Evolutionary conservation across 129 eudicot genomes (phyloP), one percentile per base, ranked within the genome.

Genomic region (Chrysanthemum lavandulifolium): DNA sequence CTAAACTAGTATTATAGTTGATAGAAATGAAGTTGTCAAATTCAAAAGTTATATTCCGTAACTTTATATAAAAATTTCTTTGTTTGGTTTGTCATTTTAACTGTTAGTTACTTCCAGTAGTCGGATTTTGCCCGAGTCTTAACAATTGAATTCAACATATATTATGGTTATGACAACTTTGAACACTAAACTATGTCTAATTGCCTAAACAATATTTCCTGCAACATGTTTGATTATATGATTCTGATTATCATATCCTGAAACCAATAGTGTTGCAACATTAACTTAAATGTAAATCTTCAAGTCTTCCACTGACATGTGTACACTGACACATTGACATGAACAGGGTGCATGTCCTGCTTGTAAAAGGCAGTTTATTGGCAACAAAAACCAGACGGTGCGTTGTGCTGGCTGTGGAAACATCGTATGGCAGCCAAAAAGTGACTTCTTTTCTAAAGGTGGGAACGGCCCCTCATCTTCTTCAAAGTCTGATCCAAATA

Each of bases 281-380:
- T 8, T 53, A 53, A 14, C n/a, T 13, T 53, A 4, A 4, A 14
- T 53, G 58, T 53, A 53, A 53, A 53, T 13, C 58, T 13, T 53
- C 19, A 14, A 14, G 6, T 14, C 58, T 16, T 67, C n/a, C 2
- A 23, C 7, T 50, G 13, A 13, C 18, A 5, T 29, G 68, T 29
- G 19, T 61, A 67, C 11, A 33, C 36, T 67, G 10, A 50, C 50
- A 50, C 2, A 13, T 68, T 48, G 59, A 61, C 50, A 31, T 50
- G 79, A 45, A 33, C 86, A 95, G 99, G 97, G 97, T 11, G 69
- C 86, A 14, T 95, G 99, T 82, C 99, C 99, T 31, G 78, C 97
- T 51, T 95, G 99, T 81, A 86, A 78, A 83, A 88, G 86, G 73
- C 89, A 76, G 72, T 95, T 95, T 83, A 80, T 77, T 13, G 99